Evolutionary conservation across 75 land plant species (phyloP).

Genomic region (Cryptomeria japonica): DNA sequence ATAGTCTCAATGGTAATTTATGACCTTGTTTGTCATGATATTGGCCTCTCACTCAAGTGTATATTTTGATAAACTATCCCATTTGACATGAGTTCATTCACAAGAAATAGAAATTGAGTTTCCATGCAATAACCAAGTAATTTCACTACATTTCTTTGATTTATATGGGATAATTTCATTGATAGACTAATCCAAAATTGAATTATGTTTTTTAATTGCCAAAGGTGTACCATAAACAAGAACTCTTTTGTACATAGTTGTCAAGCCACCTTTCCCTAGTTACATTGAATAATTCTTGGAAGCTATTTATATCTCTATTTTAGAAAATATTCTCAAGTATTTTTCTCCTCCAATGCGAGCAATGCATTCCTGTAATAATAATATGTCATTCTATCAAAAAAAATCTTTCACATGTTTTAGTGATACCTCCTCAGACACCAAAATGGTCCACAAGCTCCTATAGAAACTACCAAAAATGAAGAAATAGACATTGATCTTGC

Average conservation of each 20-base stretch:
- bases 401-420: not conserved
- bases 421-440: not conserved
- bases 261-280: constrained; percentile 71
- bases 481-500: not conserved
- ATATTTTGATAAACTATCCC: constrained; percentile 74
- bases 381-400: no score
- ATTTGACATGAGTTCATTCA: constrained; percentile 72
- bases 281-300: constrained; percentile 55
- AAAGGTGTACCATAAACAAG: constrained; percentile 56
- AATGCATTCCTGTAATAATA: not conserved
- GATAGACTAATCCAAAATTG: constrained; percentile 58
- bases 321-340: constrained; percentile 42
- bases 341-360: not conserved
- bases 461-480: not conserved
- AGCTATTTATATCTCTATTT: constrained; percentile 27
- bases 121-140: constrained; percentile 65
- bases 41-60: constrained; percentile 17
- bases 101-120: constrained; percentile 42
- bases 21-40: constrained; percentile 65
- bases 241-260: constrained; percentile 57
- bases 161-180: constrained; percentile 63
- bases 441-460: not conserved
- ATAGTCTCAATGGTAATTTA: constrained; percentile 65
- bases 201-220: constrained; percentile 57
- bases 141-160: constrained; percentile 75